Conservation (phyloP, 805 yeast species). For the Torulaspora franciscae region DNA sequence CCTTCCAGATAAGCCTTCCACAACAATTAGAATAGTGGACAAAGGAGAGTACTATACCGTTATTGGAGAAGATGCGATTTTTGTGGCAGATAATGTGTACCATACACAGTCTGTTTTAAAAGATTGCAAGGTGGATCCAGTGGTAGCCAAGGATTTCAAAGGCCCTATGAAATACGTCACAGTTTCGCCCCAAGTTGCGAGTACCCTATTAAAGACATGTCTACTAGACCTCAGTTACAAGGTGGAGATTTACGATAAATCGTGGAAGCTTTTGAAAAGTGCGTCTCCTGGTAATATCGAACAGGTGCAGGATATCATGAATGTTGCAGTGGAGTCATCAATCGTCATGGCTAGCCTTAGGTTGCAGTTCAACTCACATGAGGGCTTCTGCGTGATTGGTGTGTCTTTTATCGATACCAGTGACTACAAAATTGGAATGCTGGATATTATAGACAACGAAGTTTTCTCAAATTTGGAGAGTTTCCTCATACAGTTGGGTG, state of each 20-base stretch:
- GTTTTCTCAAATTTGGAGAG: conserved; percentile 82
- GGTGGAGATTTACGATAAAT: conserved; percentile 71
- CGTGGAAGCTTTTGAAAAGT: conserved; percentile 50
- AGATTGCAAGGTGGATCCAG: conserved; percentile 34
- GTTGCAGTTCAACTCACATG: conserved; percentile 33
- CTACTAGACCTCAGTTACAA: conserved; percentile 68
- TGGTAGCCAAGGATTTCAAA: conserved; percentile 38
- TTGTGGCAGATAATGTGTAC: conserved; percentile 79
- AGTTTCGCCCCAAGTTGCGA: conserved; percentile 67
- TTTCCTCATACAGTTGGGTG: conserved; percentile 79
- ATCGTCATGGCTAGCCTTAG: conserved; percentile 48
- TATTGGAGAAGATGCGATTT: conserved; percentile 68
- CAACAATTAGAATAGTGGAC: conserved; percentile 69
- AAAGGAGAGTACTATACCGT: conserved; percentile 76
- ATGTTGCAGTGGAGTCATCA: conserved; percentile 43
- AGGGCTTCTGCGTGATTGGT: conserved; percentile 52
- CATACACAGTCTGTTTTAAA: conserved; percentile 80
- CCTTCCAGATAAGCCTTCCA: conserved; percentile 46
- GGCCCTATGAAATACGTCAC: conserved; percentile 53
- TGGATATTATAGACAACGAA: conserved; percentile 84
- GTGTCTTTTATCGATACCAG: conserved; percentile 75
- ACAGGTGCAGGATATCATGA: conserved; percentile 65
- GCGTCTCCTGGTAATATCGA: conserved; percentile 93
- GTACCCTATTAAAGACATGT: conserved; percentile 57
- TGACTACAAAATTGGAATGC: conserved; percentile 57